Evolutionary conservation across 768 basidiomycete genomes (phyloP).

Genomic region (Leccinum longicurvipes): DNA sequence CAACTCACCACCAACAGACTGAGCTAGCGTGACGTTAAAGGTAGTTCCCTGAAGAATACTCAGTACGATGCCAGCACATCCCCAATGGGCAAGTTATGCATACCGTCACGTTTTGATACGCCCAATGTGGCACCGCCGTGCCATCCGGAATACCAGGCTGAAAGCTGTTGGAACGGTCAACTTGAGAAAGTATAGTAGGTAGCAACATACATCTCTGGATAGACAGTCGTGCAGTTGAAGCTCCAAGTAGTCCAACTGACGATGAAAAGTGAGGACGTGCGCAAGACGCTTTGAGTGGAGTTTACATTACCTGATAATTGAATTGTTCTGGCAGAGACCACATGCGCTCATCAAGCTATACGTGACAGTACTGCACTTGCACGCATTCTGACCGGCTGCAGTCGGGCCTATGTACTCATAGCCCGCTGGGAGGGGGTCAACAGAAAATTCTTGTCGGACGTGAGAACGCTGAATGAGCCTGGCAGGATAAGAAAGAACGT

Average conservation of each 20-base stretch:
- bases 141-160: slow-evolving; percentile 46
- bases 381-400: slow-evolving; percentile 28
- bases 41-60: slow-evolving; percentile 25
- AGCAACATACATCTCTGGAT: slow-evolving; percentile 22
- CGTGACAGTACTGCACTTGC: slow-evolving; percentile 55
- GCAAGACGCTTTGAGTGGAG: neutral
- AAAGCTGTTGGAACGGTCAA: slow-evolving; percentile 34
- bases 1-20: slow-evolving; percentile 25
- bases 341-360: slow-evolving; percentile 59
- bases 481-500: slow-evolving; percentile 18
- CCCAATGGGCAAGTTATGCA: slow-evolving; percentile 10
- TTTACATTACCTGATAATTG: slow-evolving; percentile 33
- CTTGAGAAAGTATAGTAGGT: neutral
- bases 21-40: slow-evolving; percentile 42
- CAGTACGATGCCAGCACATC: slow-evolving; percentile 1
- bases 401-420: slow-evolving; percentile 35
- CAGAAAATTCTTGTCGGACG: slow-evolving; percentile 32
- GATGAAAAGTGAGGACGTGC: neutral
- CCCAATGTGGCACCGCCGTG: slow-evolving; percentile 58
- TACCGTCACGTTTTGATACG: slow-evolving; percentile 53
- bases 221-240: slow-evolving; percentile 43
- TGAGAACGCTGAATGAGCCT: slow-evolving; percentile 6
- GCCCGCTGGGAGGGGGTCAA: slow-evolving; percentile 36
- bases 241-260: slow-evolving; percentile 53
- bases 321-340: slow-evolving; percentile 50